phyloP scores from a whole-genome alignment of 768 basidiomycete species.

The Hortiboletus campestris region DNA sequence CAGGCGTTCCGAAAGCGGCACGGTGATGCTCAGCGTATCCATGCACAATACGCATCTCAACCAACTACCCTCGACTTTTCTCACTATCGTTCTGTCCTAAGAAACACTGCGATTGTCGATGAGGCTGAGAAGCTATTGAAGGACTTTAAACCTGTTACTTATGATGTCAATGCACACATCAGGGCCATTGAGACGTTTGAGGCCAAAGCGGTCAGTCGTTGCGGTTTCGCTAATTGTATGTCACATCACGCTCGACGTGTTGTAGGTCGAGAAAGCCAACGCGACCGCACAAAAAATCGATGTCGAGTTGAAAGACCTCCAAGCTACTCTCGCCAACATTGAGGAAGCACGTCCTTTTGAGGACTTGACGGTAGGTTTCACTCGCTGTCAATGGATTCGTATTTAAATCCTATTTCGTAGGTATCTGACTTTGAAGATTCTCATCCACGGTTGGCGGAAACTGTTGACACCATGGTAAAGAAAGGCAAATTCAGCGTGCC shows the following conservation, averaged over 20 bases:
- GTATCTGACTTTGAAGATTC: conserved; percentile 87
- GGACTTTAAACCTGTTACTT: conserved; percentile 91
- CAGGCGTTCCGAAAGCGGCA: conserved; percentile 97
- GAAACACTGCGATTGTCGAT: conserved; percentile 89
- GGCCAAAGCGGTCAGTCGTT: conserved; percentile 80
- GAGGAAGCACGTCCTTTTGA: conserved; percentile 97
- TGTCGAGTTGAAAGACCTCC: conserved; percentile 84
- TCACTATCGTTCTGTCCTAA: conserved; percentile 87
- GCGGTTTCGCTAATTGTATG: neutral
- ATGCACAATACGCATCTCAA: conserved; percentile 59
- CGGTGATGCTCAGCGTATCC: conserved; percentile 78
- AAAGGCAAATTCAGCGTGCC: conserved; percentile 99
- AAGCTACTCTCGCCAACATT: conserved; percentile 93
- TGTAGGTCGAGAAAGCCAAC: conserved; percentile 82
- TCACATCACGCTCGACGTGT: neutral
- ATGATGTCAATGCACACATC: conserved; percentile 85
- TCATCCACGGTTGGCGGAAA: conserved; percentile 87
- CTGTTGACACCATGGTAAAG: conserved; percentile 92
- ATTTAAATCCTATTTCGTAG: conserved; percentile 38
- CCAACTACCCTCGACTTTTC: conserved; percentile 86
- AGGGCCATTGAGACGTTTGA: conserved; percentile 98
- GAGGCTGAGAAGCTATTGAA: conserved; percentile 88
- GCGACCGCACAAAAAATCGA: conserved; percentile 90
- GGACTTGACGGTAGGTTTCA: conserved; percentile 80
- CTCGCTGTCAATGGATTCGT: neutral